Evolutionary conservation across 768 basidiomycete genomes (phyloP), one percentile per base, ranked within the genome.

Genomic region (Boletus edulis): DNA sequence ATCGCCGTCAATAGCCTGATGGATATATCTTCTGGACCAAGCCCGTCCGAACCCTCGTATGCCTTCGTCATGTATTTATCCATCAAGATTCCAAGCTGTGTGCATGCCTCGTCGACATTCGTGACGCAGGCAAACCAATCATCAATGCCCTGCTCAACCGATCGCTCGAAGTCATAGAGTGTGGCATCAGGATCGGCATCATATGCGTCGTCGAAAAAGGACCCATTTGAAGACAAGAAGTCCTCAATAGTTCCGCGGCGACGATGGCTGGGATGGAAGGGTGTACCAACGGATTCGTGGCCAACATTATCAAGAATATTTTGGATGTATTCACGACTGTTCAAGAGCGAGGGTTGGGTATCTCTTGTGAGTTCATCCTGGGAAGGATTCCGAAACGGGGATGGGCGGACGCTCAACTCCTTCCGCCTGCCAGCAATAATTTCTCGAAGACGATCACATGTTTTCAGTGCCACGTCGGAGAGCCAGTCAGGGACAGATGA

Each of bases 141-240:
- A 20, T 72, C 68, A 3, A 79, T 56, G 13, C 55, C 53, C 5
- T 66, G 57, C 44, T 67, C 56, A 48, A 77, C 66, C 10, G 63
- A 51, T 10, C 39, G 50, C 56, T 79, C 76, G 17, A 79, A 67
- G 46, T 77, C 78, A 13, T 61, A 69, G 0, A 79, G 64, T 1
- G 66, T 59, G 4, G 57, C 3, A 54, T 34, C 32, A 27, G 57
- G 50, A 3, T 67, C 66, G 1, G 11, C 38, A 18, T 7, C 0
- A 43, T 57, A 46, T 13, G 49, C 52, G 1, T 48, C 49, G 1
- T 29, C 14, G 6, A 67, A 51, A 51, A 59, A 59, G 4, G 31
- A 9, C 13, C 55, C 43, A n/a, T 59, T 34, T 5, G 43, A 45
- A 17, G 58, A 66, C 49, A 66, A 20, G n/a, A 66, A 63, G 13